Evolutionary conservation across 139 green algal species (phyloP).

Genomic region (Coccomyxa sp.): DNA sequence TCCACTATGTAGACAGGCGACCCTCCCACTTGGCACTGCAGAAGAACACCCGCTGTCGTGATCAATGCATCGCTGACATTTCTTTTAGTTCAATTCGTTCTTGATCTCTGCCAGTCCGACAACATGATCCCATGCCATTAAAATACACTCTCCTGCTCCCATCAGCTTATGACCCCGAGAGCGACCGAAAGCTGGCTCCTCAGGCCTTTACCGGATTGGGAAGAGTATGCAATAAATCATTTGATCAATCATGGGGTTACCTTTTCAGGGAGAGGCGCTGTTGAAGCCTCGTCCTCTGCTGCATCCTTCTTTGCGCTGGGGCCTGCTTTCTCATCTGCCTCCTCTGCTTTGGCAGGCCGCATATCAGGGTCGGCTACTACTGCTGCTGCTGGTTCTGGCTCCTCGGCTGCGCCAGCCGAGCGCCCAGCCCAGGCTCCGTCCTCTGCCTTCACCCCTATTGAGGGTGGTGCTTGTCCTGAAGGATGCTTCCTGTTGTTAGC

Average conservation of each 20-base stretch:
- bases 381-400: not conserved
- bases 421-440: no score
- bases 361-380: not conserved
- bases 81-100: no score
- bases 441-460: constrained; percentile 29
- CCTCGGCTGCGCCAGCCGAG: not conserved
- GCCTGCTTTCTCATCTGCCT: constrained; percentile 7
- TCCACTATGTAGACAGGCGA: constrained; percentile 87
- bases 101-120: no score
- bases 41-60: no score
- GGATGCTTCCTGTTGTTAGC: not conserved
- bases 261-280: constrained; percentile 54
- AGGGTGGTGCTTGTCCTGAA: not conserved
- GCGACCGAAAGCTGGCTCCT: no score
- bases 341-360: not conserved
- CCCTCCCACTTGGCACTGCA: constrained; percentile 78
- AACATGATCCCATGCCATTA: no score
- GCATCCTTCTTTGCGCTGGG: constrained; percentile 21
- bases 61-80: no score
- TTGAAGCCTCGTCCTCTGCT: constrained; percentile 55
- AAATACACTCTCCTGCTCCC: no score
- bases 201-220: no score
- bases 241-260: no score
- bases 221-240: no score
- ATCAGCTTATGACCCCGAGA: no score